phyloP scores from a whole-genome alignment of 2,329 filamentous ascomycete genomes.

The Lecanosticta acicola region DNA sequence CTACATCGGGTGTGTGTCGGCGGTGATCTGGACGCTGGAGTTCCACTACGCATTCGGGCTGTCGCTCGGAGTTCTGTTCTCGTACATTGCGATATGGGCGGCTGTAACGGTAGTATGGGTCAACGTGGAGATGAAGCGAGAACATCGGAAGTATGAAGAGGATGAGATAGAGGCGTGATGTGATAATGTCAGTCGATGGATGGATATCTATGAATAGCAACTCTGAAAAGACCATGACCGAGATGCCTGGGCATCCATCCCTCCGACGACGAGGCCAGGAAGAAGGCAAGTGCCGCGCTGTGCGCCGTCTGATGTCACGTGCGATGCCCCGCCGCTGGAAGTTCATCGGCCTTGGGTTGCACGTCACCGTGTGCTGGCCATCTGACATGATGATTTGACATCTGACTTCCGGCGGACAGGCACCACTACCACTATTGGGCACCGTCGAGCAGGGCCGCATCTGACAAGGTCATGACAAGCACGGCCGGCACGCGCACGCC shows the following conservation, averaged over 20 bases:
- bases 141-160: slow-evolving; percentile 27
- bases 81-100: slow-evolving; percentile 28
- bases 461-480: too few relatives aligned
- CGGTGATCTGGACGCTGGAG: slow-evolving; percentile 29
- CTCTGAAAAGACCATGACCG: not conserved
- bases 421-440: too few relatives aligned
- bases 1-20: slow-evolving; percentile 27
- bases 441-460: too few relatives aligned
- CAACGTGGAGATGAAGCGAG: slow-evolving; percentile 27
- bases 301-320: not conserved
- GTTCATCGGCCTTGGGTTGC: too few relatives aligned
- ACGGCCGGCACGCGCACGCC: too few relatives aligned
- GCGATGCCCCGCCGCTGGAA: too few relatives aligned
- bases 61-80: slow-evolving; percentile 26
- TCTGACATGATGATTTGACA: too few relatives aligned
- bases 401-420: too few relatives aligned
- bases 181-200: too few relatives aligned
- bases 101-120: slow-evolving; percentile 19
- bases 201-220: too few relatives aligned
- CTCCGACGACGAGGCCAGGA: not conserved
- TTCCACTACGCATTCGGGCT: slow-evolving; percentile 31
- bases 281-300: not conserved
- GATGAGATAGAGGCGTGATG: slow-evolving; percentile 19
- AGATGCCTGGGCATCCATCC: too few relatives aligned
- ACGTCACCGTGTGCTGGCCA: too few relatives aligned